These are phyloP conservation scores for Fusarium xyrophilum DNA, from an alignment of 2,329 filamentous ascomycete species.

Conservation along the genomic window DNA sequence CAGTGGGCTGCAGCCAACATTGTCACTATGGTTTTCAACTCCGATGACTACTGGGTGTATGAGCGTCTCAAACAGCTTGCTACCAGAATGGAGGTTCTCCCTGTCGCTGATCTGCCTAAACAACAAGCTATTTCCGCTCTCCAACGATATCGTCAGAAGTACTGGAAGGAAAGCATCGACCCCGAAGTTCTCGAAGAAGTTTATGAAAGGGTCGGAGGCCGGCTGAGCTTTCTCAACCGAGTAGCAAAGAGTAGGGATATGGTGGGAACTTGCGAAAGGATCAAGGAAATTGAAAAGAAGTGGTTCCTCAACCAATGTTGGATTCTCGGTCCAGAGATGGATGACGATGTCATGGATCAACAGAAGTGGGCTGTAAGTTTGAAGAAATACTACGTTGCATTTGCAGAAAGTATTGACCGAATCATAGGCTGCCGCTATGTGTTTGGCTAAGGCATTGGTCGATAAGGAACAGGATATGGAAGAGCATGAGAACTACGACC, in stretches of 20 bases:
- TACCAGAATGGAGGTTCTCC: constrained; percentile 92
- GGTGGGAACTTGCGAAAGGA: constrained; percentile 77
- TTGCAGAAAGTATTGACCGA: constrained; percentile 10
- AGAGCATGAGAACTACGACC: constrained; percentile 65
- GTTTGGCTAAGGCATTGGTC: constrained; percentile 89
- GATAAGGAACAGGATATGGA: constrained; percentile 74
- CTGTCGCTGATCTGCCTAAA: constrained; percentile 84
- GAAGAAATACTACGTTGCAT: background rate
- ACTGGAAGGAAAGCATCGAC: constrained; percentile 69
- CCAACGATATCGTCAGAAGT: constrained; percentile 78
- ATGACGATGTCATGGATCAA: constrained; percentile 98
- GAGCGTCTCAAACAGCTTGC: constrained; percentile 91
- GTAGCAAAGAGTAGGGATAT: constrained; percentile 89
- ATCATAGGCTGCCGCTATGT: constrained; percentile 82
- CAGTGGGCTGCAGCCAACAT: constrained; percentile 94
- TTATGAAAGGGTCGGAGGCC: constrained; percentile 86
- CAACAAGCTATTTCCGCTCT: constrained; percentile 78
- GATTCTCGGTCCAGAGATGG: constrained; percentile 77
- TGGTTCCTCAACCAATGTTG: constrained; percentile 81
- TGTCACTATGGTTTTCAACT: constrained; percentile 92
- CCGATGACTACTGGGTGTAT: constrained; percentile 98
- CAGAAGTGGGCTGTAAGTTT: constrained; percentile 87
- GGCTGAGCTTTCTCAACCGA: constrained; percentile 84
- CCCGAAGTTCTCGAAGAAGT: constrained; percentile 71
- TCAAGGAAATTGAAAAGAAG: constrained; percentile 73